phyloP scores from a whole-genome alignment of 179 eudicot genomes.

The Actinidia polygama region DNA sequence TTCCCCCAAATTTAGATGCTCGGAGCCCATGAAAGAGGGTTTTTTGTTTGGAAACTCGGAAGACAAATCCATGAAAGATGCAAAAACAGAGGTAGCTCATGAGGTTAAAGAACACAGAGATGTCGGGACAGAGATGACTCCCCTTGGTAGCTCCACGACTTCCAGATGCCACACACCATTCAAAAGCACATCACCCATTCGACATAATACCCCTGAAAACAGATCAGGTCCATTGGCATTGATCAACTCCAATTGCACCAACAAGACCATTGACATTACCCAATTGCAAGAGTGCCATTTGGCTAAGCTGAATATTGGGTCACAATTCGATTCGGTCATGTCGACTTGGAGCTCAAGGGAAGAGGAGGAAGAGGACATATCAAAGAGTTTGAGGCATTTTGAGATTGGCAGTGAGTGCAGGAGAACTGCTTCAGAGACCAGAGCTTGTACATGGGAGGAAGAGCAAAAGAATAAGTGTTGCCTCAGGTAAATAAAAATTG shows the following conservation, averaged over 20 bases:
- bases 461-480: conserved; percentile 77
- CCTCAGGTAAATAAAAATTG: conserved; percentile 60
- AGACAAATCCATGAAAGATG: conserved; percentile 46
- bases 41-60: conserved; percentile 52
- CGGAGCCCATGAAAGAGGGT: conserved; percentile 63
- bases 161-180: conserved; percentile 85
- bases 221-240: conserved; percentile 65
- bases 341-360: conserved; percentile 85
- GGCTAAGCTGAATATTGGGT: conserved; percentile 62
- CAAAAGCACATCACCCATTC: conserved; percentile 68
- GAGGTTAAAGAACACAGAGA: conserved; percentile 63
- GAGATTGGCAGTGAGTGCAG: conserved; percentile 55
- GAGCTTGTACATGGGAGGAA: conserved; percentile 70
- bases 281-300: conserved; percentile 66
- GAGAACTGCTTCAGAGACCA: conserved; percentile 65
- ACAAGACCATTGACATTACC: conserved; percentile 39
- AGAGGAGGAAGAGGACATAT: conserved; percentile 92
- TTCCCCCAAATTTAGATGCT: conserved; percentile 43
- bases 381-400: conserved; percentile 92
- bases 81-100: conserved; percentile 41
- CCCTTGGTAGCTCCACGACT: conserved; percentile 78
- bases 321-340: conserved; percentile 51
- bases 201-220: conserved; percentile 77
- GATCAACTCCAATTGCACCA: conserved; percentile 14
- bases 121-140: conserved; percentile 91